Conservation (phyloP, 2,329 filamentous ascomycete species). For the Pseudogymnoascus sp. region DNA sequence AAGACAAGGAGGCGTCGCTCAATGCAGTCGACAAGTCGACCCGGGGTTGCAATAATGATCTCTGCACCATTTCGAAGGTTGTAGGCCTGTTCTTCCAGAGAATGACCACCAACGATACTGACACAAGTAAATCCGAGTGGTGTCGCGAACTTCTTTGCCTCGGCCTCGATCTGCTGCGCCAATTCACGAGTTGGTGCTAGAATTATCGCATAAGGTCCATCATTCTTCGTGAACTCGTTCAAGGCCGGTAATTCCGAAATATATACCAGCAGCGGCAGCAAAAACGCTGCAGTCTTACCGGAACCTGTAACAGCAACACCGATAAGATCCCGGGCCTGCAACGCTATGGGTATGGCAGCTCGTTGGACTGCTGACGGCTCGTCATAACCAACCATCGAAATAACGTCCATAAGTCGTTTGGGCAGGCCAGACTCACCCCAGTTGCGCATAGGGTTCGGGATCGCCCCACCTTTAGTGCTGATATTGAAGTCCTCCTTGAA, state of each 20-base stretch:
- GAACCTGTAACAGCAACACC: constrained; percentile 97
- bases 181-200: constrained; percentile 93
- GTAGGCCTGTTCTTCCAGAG: constrained; percentile 86
- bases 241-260: constrained; percentile 84
- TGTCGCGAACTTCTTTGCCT: constrained; percentile 84
- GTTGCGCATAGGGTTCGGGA: constrained; percentile 92
- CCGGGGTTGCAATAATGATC: constrained; percentile 96
- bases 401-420: constrained; percentile 66
- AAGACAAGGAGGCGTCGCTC: constrained; percentile 86
- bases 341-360: constrained; percentile 88
- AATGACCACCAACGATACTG: constrained; percentile 95
- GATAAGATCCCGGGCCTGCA: constrained; percentile 91
- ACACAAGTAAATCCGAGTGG: constrained; percentile 91
- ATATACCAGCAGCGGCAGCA: constrained; percentile 86
- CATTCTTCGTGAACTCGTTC: constrained; percentile 78
- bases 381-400: constrained; percentile 78
- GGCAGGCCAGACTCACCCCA: constrained; percentile 85
- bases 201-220: constrained; percentile 95
- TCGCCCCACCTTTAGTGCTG: constrained; percentile 79
- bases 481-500: constrained; percentile 99
- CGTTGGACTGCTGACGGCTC: constrained; percentile 89
- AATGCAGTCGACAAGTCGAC: constrained; percentile 93
- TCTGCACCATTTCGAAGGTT: constrained; percentile 87
- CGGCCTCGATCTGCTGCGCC: constrained; percentile 92
- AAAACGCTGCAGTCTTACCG: constrained; percentile 93